Evolutionary conservation across 2,329 filamentous ascomycete species (phyloP).

Genomic region (Sordariomycetes sp.): DNA sequence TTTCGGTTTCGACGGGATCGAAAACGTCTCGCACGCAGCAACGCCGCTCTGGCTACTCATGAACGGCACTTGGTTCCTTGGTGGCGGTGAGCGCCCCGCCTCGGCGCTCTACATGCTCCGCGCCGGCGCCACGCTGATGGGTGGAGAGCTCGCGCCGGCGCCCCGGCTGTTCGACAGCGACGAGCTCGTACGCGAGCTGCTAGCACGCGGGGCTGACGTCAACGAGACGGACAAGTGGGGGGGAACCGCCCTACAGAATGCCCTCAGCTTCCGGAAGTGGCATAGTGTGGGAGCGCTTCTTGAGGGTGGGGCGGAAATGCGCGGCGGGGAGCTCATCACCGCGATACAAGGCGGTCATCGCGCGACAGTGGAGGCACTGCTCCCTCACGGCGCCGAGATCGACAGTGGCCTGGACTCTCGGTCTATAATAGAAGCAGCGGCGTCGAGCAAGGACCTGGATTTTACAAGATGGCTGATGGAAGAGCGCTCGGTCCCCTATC

Average conservation of each 20-base stretch:
- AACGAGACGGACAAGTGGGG: background rate
- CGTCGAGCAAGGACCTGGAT: background rate
- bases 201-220: background rate
- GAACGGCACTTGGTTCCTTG: background rate
- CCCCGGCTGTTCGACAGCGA: background rate
- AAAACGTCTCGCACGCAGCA: background rate
- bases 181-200: background rate
- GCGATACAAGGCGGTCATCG: background rate
- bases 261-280: background rate
- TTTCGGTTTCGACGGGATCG: background rate
- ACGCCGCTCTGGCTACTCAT: background rate
- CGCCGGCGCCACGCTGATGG: background rate
- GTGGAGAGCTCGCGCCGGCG: background rate
- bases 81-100: background rate
- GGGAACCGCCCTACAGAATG: background rate
- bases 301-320: background rate
- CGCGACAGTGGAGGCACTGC: background rate
- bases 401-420: background rate
- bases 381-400: background rate
- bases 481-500: background rate
- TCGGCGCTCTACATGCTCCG: background rate
- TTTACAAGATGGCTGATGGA: background rate
- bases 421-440: background rate
- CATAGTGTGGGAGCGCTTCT: background rate
- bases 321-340: background rate